Evolutionary conservation across 1,284 basidiomycete genomes (phyloP).

Genomic region (Pyrrhoderma lamaoense): DNA sequence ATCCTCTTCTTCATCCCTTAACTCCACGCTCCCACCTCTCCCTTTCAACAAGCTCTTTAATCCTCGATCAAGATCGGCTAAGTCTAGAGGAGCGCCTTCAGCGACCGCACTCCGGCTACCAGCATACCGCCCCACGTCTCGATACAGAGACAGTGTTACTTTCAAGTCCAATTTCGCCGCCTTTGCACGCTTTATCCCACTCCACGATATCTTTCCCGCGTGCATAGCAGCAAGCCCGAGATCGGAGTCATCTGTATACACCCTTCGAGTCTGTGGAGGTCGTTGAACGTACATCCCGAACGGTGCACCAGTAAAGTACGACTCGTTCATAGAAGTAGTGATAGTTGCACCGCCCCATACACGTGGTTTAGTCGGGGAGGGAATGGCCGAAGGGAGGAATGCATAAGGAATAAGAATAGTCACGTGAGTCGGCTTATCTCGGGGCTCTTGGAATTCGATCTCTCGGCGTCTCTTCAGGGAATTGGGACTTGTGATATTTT

Average conservation of each 20-base stretch:
- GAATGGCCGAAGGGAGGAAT: conserved; percentile 46
- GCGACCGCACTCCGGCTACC: conserved; percentile 27
- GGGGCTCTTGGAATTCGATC: conserved; percentile 23
- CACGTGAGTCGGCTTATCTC: conserved; percentile 45
- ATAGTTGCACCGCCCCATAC: conserved; percentile 59
- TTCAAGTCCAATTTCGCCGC: conserved; percentile 46
- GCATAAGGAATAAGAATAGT: conserved; percentile 54
- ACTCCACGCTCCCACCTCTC: conserved; percentile 42
- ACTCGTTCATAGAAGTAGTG: conserved; percentile 32
- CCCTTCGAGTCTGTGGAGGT: conserved; percentile 30
- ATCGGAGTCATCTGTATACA: conserved; percentile 72
- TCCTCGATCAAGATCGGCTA: conserved; percentile 19
- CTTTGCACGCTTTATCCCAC: conserved; percentile 42
- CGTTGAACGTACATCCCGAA: conserved; percentile 13
- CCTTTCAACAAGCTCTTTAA: conserved; percentile 21
- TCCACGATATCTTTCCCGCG: conserved; percentile 57
- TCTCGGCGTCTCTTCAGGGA: conserved; percentile 25
- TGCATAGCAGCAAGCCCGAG: conserved; percentile 70
- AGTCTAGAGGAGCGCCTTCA: conserved; percentile 7
- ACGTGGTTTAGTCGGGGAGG: conserved; percentile 34
- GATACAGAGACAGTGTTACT: conserved; percentile 43
- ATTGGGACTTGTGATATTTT: conserved; percentile 12
- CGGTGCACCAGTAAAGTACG: conserved; percentile 24
- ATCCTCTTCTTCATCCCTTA: neutral
- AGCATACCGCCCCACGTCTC: conserved; percentile 36